Base-by-base conservation (phyloP, 2,329 filamentous ascomycete species). In the Aureobasidium sp. region DNA sequence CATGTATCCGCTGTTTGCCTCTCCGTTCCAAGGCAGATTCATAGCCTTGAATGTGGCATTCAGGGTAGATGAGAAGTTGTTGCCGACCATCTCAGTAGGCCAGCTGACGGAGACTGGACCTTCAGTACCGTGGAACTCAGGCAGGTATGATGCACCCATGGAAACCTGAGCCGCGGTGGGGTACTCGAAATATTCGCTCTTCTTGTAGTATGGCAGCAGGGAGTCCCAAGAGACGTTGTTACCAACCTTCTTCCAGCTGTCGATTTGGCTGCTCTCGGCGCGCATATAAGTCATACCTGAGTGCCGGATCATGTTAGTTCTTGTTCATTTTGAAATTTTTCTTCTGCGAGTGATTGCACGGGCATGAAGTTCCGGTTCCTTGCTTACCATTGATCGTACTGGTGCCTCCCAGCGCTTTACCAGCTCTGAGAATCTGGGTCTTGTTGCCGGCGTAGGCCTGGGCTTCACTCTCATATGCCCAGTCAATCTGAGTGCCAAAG, bases 1-100 rank as follows among this genome's bases (percentile, higher is more conserved):
- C 74, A 79, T 73, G 10, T 65, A 60, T 7, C 78, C 77, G 15
- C 69, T 69, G 64, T 79, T 78, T 2, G 73, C 62, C 53, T 80
- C 78, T 25, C 58, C 51, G 35, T 76, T 79, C 63, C 68, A 74
- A 0, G 67, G 66, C 15, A 78, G 65, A 1, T 74, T 72, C 6
- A 74, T 59, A 5, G 58, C 63, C 47, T 68, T 63, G 23, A 70
- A 73, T 4, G 74, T 76, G 6, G 70, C 60, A 61, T 74, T 75
- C 23, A 79, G 63, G 0, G 68, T 67, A 6, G 67, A 21, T 13
- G 43, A 45, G 43, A 58, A 46, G 55, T 38, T 47, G 23, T 59
- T n/a, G n/a, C 43, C 43, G 40, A 58, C 43, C 40, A 58, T 58
- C 17, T 46, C 43, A 21, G 42, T 37, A 21, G 55, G 55, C 55